phyloP scores from a whole-genome alignment of 2,329 filamentous ascomycete species.

The Ceratocystis diversiconidia region DNA sequence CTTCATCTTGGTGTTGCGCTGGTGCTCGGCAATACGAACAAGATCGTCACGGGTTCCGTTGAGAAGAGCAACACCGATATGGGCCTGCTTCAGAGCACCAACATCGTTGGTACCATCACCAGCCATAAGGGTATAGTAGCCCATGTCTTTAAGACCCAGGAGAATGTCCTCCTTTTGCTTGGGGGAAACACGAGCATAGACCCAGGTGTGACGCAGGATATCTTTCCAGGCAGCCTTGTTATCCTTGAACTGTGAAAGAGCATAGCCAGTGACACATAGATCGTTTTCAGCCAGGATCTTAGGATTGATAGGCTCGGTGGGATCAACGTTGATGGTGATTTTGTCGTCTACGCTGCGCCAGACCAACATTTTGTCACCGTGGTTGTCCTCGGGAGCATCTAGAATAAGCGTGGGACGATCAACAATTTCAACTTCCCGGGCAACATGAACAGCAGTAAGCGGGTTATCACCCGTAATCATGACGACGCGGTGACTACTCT shows the following conservation, averaged over 20 bases:
- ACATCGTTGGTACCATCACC: conserved; percentile 98
- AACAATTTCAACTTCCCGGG: conserved; percentile 90
- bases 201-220: conserved; percentile 82
- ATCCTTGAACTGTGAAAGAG: conserved; percentile 67
- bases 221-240: conserved; percentile 61
- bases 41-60: conserved; percentile 91
- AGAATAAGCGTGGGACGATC: conserved; percentile 90
- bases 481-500: conserved; percentile 94
- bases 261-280: conserved; percentile 90
- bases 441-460: conserved; percentile 88
- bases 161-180: conserved; percentile 99
- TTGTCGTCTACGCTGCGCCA: conserved; percentile 95
- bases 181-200: conserved; percentile 93
- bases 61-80: conserved; percentile 88
- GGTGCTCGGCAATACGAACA: conserved; percentile 80
- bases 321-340: conserved; percentile 71
- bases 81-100: conserved; percentile 91
- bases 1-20: conserved; percentile 93
- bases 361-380: conserved; percentile 64
- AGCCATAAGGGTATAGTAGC: conserved; percentile 97
- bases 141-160: conserved; percentile 88
- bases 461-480: conserved; percentile 99
- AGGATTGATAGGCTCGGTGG: conserved; percentile 62
- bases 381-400: conserved; percentile 84
- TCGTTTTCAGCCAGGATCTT: conserved; percentile 76